Base-by-base conservation (phyloP, 148 eudicot genomes). In the Nepenthes mirabilis region DNA sequence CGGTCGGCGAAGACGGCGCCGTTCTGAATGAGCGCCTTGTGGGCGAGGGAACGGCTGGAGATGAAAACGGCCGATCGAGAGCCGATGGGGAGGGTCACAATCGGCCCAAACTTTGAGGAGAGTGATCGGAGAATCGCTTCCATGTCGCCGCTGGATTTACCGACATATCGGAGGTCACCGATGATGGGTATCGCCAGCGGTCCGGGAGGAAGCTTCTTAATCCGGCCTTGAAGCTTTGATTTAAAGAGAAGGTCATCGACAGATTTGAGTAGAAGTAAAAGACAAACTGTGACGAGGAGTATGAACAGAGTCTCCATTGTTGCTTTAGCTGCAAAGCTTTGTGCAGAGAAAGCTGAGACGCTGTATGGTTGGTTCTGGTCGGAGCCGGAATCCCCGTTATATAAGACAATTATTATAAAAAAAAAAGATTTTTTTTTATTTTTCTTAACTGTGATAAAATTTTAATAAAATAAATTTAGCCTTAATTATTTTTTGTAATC, bases 1-100 rank as follows among this genome's bases (percentile, higher is more conserved):
- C 90, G 82, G 68, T 83, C 89, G 14, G 93, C 73, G 68, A 85
- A 83, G 49, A 77, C 43, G 49, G 93, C 84, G 9, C 89, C 89
- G 50, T 79, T 75, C 2, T 81, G 78, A 62, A 88, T 67, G 2
- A 88, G 71, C 33, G 86, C 84, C 1, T 61, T 58, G 68, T 85
- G 89, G 47, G 87, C 89, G 34, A 82, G 14, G 12, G 82, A 55
- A 40, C 71, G 83, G 56, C 64, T 62, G 48, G 51, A 59, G 2
- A 88, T 59, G 60, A 79, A 79, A 14, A 85, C 74, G 34, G 68
- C 57, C 0, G 80, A 74, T 0, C 70, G 56, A 37, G 67, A 45
- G 1, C 70, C 74, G 1, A 81, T 12, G 2, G 35, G 67, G 55
- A 83, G 59, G 33, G 82, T 72, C 56, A 85, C 47, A 11, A 45